Evolutionary conservation across 2,329 filamentous ascomycete species (phyloP).

Genomic region (Elsinoe batatas): DNA sequence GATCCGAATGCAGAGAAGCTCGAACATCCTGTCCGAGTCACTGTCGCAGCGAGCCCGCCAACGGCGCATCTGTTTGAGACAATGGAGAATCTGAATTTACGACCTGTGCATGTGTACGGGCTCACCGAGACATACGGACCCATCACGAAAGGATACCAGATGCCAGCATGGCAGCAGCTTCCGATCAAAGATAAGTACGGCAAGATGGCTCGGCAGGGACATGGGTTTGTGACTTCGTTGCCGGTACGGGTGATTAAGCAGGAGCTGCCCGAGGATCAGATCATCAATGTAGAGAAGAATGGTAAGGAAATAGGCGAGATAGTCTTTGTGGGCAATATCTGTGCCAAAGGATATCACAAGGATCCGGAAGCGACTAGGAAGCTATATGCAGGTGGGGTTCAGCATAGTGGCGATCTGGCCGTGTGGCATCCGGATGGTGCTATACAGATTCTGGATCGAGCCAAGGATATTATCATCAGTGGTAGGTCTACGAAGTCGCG

Average conservation of each 20-base stretch:
- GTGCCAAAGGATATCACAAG: constrained; percentile 83
- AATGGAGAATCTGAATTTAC: constrained; percentile 79
- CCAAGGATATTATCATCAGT: constrained; percentile 97
- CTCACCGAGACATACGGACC: constrained; percentile 84
- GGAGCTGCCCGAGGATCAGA: constrained; percentile 51
- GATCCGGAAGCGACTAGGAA: constrained; percentile 76
- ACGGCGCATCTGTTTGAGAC: constrained; percentile 84
- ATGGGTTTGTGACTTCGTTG: constrained; percentile 77
- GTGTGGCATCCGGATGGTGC: constrained; percentile 88
- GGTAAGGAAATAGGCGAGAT: constrained; percentile 74
- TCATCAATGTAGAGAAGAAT: constrained; percentile 59
- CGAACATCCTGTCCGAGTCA: constrained; percentile 62
- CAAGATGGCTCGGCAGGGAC: constrained; percentile 87
- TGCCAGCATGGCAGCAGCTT: constrained; percentile 74
- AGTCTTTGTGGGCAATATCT: constrained; percentile 85
- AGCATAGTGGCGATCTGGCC: constrained; percentile 85
- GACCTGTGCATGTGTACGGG: constrained; percentile 90
- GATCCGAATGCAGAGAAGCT: constrained; percentile 64
- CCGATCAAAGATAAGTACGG: constrained; percentile 67
- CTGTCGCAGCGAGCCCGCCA: constrained; percentile 85
- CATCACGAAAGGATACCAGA: constrained; percentile 83
- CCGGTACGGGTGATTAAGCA: constrained; percentile 74
- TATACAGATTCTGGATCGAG: constrained; percentile 82
- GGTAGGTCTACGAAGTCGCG: constrained; percentile 42
- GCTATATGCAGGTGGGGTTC: constrained; percentile 74